A percentile compares a stretch with the other conserved stretches of the same genome.
These are phyloP conservation scores for Didymella glomerata DNA, from an alignment of 2,329 filamentous ascomycete genomes.

Conservation along the genomic window DNA sequence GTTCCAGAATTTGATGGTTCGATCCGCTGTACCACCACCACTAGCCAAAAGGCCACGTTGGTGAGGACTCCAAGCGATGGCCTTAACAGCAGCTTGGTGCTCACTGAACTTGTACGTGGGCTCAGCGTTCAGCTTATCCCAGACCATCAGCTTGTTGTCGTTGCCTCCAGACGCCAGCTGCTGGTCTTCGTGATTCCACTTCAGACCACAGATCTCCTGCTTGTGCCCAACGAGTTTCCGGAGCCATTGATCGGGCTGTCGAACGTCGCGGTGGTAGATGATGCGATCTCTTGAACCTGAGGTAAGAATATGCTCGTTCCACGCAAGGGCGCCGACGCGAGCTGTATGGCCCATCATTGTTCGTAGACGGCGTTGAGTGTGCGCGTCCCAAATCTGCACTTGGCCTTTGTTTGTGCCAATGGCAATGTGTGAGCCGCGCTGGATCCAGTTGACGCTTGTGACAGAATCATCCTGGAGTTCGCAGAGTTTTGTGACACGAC, in stretches of 20 bases:
- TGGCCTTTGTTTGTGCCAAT: conserved; percentile 94
- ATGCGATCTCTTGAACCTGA: conserved; percentile 92
- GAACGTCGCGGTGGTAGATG: conserved; percentile 95
- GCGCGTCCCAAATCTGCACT: conserved; percentile 97
- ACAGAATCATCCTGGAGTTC: conserved; percentile 92
- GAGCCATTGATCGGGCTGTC: conserved; percentile 89
- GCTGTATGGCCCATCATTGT: conserved; percentile 98
- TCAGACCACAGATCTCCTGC: conserved; percentile 95
- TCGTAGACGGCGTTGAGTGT: conserved; percentile 81
- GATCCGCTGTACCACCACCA: conserved; percentile 92
- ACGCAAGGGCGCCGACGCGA: conserved; percentile 90
- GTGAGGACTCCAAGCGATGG: conserved; percentile 97
- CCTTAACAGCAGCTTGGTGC: conserved; percentile 95
- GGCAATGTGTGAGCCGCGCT: conserved; percentile 92
- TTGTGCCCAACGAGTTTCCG: conserved; percentile 91
- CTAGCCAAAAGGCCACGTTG: conserved; percentile 94
- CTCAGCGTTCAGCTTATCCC: conserved; percentile 94
- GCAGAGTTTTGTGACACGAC: conserved; percentile 91
- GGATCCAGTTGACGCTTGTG: conserved; percentile 98
- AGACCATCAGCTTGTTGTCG: conserved; percentile 98
- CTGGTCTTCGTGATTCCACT: conserved; percentile 96
- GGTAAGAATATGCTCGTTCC: conserved; percentile 97
- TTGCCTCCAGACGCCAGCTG: conserved; percentile 96
- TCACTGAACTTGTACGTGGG: conserved; percentile 94
- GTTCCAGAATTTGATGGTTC: conserved; percentile 98